Evolutionary conservation across 768 basidiomycete genomes (phyloP).

Genomic region (Kwoniella pini): DNA sequence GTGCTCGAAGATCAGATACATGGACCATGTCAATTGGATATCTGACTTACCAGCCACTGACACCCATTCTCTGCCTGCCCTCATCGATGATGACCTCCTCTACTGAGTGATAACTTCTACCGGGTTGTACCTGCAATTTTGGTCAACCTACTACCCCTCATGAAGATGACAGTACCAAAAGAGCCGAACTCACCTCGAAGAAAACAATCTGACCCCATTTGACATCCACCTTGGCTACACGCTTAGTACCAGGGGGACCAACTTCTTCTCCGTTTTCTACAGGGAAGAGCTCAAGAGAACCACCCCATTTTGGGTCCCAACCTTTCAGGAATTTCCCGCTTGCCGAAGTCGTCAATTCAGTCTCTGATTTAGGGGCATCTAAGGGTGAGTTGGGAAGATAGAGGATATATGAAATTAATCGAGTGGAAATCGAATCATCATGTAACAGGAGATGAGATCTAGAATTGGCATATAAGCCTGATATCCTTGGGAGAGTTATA

Average conservation of each 20-base stretch:
- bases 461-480: background rate
- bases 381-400: slow-evolving; percentile 71
- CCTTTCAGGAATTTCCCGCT: slow-evolving; percentile 54
- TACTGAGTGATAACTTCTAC: slow-evolving; percentile 91
- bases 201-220: slow-evolving; percentile 58
- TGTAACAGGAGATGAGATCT: slow-evolving; percentile 79
- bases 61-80: slow-evolving; percentile 73
- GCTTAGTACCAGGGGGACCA: slow-evolving; percentile 63
- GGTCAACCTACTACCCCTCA: background rate
- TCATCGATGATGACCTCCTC: slow-evolving; percentile 92
- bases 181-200: slow-evolving; percentile 50
- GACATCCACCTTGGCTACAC: slow-evolving; percentile 49
- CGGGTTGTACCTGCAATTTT: slow-evolving; percentile 71
- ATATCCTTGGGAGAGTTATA: no score
- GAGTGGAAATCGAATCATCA: slow-evolving; percentile 95
- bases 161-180: background rate
- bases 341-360: slow-evolving; percentile 52
- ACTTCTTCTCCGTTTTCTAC: slow-evolving; percentile 62
- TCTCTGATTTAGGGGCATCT: slow-evolving; percentile 59
- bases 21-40: slow-evolving; percentile 6
- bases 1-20: background rate
- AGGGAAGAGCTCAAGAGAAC: slow-evolving; percentile 90
- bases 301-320: slow-evolving; percentile 90
- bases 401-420: slow-evolving; percentile 92
- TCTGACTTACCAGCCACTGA: slow-evolving; percentile 75